Evolutionary conservation across 306 rosid genomes (phyloP).

Genomic region (Vigna radiata): DNA sequence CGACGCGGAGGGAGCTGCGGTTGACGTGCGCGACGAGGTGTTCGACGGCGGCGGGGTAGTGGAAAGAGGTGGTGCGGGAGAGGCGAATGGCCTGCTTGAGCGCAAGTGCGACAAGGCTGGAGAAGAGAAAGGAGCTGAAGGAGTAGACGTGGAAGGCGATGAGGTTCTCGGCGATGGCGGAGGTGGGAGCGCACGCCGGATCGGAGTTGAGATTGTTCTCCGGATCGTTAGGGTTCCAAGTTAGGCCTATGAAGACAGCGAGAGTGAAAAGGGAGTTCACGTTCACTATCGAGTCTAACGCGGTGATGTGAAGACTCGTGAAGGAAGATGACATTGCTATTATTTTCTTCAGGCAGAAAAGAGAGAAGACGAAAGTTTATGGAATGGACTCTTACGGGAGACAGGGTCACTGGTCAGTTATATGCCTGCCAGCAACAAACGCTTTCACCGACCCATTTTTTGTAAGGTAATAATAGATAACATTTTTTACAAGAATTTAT

Average conservation of each 20-base stretch:
- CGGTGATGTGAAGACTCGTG: conserved; percentile 73
- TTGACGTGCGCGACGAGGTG: conserved; percentile 64
- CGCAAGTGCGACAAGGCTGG: conserved; percentile 85
- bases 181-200: conserved; percentile 56
- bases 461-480: too few species aligned
- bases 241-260: conserved; percentile 80
- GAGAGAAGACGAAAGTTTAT: too few species aligned
- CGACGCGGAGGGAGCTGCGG: conserved; percentile 61
- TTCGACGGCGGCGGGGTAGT: conserved; percentile 54
- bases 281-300: conserved; percentile 81
- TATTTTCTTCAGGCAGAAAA: not conserved
- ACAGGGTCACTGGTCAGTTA: too few species aligned
- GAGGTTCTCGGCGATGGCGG: conserved; percentile 71
- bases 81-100: conserved; percentile 88
- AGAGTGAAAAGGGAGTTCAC: conserved; percentile 92
- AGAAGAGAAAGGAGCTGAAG: conserved; percentile 97
- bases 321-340: conserved; percentile 43
- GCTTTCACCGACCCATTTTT: too few species aligned
- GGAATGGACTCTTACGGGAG: not conserved
- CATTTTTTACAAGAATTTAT: too few species aligned
- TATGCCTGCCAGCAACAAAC: not conserved
- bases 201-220: conserved; percentile 52
- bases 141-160: conserved; percentile 92
- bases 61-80: conserved; percentile 58
- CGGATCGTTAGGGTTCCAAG: conserved; percentile 85